Evolutionary conservation across 2,329 filamentous ascomycete species (phyloP).

Genomic region (Trichoderma koningiopsis): DNA sequence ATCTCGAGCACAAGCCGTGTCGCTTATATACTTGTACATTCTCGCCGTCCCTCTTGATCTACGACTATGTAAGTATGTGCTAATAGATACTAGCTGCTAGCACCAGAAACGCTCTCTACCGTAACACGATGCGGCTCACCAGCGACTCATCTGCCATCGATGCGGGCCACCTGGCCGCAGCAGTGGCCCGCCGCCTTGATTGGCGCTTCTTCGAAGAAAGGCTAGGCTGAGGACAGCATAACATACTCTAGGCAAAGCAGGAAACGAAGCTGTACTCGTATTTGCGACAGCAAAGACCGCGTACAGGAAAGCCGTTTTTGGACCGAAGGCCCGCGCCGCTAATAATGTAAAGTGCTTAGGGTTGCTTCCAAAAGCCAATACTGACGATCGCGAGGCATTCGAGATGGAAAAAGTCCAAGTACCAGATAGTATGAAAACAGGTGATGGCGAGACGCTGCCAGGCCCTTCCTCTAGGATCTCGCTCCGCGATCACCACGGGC

Average conservation of each 20-base stretch:
- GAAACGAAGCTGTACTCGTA: neutral
- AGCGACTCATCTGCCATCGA: neutral
- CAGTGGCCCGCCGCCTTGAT: constrained; percentile 23
- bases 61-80: too few species aligned
- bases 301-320: neutral
- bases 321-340: neutral
- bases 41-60: neutral
- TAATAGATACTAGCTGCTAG: too few species aligned
- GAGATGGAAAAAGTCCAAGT: neutral
- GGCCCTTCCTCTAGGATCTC: neutral
- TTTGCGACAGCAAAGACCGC: neutral
- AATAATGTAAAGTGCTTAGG: too few species aligned
- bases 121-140: neutral
- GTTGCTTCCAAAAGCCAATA: neutral
- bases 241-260: neutral
- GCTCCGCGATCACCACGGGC: neutral
- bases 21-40: neutral
- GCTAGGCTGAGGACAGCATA: constrained; percentile 19
- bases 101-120: neutral
- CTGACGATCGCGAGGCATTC: neutral
- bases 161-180: constrained; percentile 23
- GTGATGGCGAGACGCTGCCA: neutral
- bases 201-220: neutral
- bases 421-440: neutral
- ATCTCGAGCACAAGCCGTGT: neutral